A percentile compares a stretch with the other conserved stretches of the same genome.
Conservation (phyloP, 2,329 filamentous ascomycete genomes). For the Ambrosiella beaveri region DNA sequence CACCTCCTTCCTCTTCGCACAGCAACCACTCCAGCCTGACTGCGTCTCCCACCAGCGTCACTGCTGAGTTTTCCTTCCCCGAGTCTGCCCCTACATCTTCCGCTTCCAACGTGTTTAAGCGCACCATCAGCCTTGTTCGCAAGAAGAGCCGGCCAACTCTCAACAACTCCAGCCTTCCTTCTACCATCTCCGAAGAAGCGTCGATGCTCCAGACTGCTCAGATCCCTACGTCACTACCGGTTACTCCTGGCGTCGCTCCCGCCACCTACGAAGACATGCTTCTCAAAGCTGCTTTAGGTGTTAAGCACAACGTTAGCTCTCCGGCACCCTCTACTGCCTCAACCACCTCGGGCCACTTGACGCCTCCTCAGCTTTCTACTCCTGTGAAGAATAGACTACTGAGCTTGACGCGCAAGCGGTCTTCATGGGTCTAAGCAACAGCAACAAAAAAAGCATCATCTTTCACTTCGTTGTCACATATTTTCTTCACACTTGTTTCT, state of each 20-base stretch:
- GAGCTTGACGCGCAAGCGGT: slow-evolving; percentile 10
- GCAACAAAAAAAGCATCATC: neutral
- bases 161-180: slow-evolving; percentile 18
- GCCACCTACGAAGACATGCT: slow-evolving; percentile 33
- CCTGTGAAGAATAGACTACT: slow-evolving; percentile 13
- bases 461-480: slow-evolving; percentile 5
- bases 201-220: neutral
- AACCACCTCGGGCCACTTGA: slow-evolving; percentile 4
- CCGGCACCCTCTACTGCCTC: slow-evolving; percentile 14
- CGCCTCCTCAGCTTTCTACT: slow-evolving; percentile 7
- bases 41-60: neutral
- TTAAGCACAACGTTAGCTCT: slow-evolving; percentile 25
- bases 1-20: slow-evolving; percentile 15
- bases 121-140: slow-evolving; percentile 35
- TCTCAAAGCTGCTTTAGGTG: slow-evolving; percentile 24
- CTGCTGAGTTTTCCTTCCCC: slow-evolving; percentile 21
- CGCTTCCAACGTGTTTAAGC: slow-evolving; percentile 26
- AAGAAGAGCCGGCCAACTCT: slow-evolving; percentile 37
- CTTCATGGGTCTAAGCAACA: slow-evolving; percentile 4
- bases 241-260: slow-evolving; percentile 18
- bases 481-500: slow-evolving; percentile 1
- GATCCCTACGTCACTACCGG: neutral
- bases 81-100: slow-evolving; percentile 17
- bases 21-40: neutral
- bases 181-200: slow-evolving; percentile 22